Base-by-base conservation (phyloP, 345 rosid genomes). In the Abelmoschus esculentus region DNA sequence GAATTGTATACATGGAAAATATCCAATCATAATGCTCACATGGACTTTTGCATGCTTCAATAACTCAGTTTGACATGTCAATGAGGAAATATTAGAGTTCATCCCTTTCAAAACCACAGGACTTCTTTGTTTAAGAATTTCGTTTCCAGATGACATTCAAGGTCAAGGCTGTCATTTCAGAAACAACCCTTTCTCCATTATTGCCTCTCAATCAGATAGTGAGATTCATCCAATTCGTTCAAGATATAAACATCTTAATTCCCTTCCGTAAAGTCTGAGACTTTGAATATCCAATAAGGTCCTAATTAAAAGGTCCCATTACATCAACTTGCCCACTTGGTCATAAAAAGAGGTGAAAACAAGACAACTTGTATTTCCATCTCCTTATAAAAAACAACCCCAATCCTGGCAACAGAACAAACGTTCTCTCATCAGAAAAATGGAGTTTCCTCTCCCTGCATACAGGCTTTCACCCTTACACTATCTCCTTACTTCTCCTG, bases 381-480 rank as follows among this genome's bases (percentile, higher is more conserved):
- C 22, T 6, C 32, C 38, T 53, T 66, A n/a, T 46, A 22, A 32
- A 32, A 53, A 32, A 17, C 26, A 53, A 29, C 46, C 36, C 31
- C n/a, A 29, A n/a, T 49, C 14, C 7, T 15, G 8, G 64, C 26
- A 13, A 15, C 52, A 6, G 54, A 55, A 5, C 55, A n/a, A 29
- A 2, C 26, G 0, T 22, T 22, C 36, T 28, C 13, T 17, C 18
- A 32, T n/a, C 40, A 58, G 22, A 42, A 67, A 89, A 38, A 38
- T 84, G 97, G 91, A 86, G 74, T 74, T 73, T 9, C 18, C 42
- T 2, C 22, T 56, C 61, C 72, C 80, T 19, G 70, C 70, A 50
- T 42, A 75, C 66, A 82, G 74, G 13, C 65, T 72, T 49, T 82
- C 84, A 65, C 85, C 89, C 42, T 85, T 85, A 88, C 78, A 82